Conservation (phyloP, 2,329 filamentous ascomycete genomes). For the Pseudogymnoascus sp. region DNA sequence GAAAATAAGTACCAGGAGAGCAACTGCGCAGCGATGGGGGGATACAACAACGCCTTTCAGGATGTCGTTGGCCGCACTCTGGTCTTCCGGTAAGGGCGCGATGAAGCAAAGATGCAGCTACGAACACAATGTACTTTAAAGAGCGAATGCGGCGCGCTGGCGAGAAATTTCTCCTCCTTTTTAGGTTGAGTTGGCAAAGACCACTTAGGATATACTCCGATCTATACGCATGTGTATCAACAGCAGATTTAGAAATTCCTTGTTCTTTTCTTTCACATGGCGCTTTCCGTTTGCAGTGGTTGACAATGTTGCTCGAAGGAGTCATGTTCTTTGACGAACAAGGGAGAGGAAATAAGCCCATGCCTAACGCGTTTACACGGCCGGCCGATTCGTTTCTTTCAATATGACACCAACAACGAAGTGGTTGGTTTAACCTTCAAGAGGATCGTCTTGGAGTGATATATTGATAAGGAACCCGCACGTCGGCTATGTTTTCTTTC, state of each 20-base stretch:
- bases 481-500: not conserved
- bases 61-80: not conserved
- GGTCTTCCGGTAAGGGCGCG: not conserved
- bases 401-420: not conserved
- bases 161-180: not conserved
- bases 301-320: not conserved
- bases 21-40: constrained; percentile 34
- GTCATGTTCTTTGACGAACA: not conserved
- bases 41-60: constrained; percentile 12
- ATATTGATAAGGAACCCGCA: not conserved
- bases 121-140: not conserved
- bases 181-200: not conserved
- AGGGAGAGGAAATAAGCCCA: not conserved
- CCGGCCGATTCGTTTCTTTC: not conserved
- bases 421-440: not conserved
- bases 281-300: not conserved
- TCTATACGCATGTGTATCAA: not conserved
- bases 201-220: not conserved
- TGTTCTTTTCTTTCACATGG: not conserved
- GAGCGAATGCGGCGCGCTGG: constrained; percentile 2
- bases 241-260: not conserved
- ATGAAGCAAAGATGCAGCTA: not conserved
- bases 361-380: not conserved
- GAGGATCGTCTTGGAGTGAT: not conserved
- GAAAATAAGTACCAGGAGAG: constrained; percentile 44